Conservation (phyloP, 2,329 filamentous ascomycete species). For the Ambrosiella cleistominuta region DNA sequence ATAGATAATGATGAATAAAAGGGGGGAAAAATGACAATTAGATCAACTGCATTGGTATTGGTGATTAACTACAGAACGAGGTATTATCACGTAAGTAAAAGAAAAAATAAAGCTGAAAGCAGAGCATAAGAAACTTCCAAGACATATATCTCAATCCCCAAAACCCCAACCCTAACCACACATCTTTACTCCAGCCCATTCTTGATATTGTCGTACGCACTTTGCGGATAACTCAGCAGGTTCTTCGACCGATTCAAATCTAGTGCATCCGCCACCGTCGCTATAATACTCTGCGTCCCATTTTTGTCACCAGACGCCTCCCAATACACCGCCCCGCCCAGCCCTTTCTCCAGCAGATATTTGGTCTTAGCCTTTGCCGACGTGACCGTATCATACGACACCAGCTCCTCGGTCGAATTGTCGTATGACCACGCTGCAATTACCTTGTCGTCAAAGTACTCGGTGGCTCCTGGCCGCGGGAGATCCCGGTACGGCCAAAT, state of each 20-base stretch:
- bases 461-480: conserved; percentile 41
- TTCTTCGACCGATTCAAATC: conserved; percentile 34
- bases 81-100: no score
- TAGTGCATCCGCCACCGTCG: conserved; percentile 29
- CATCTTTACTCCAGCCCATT: conserved; percentile 18
- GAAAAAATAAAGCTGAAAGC: no score
- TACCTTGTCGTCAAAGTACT: conserved; percentile 37
- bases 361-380: conserved; percentile 43
- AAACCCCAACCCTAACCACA: neutral
- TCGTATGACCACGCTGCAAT: conserved; percentile 59
- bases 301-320: conserved; percentile 52
- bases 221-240: conserved; percentile 36
- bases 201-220: conserved; percentile 40
- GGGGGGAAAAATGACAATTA: neutral
- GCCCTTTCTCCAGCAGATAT: conserved; percentile 40
- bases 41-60: no score
- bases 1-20: neutral
- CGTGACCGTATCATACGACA: conserved; percentile 49
- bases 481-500: conserved; percentile 71
- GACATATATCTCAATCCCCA: neutral
- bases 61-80: no score
- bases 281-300: conserved; percentile 39
- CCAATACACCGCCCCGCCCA: conserved; percentile 76
- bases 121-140: no score
- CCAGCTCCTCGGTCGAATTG: conserved; percentile 35